Base-by-base conservation (phyloP, 129 eudicot species). In the Saposhnikovia divaricata region DNA sequence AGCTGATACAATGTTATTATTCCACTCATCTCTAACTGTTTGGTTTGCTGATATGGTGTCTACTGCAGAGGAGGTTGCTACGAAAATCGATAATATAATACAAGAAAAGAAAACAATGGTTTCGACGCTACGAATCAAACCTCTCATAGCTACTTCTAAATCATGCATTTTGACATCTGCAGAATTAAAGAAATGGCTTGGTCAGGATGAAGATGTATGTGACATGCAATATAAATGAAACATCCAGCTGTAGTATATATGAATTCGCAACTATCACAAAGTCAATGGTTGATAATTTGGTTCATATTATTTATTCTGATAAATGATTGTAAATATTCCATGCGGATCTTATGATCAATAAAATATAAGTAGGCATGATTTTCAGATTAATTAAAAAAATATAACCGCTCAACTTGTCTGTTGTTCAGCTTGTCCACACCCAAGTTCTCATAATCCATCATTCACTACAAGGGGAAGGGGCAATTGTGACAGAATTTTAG, bases 11-110 rank as follows among this genome's bases (percentile, higher is more conserved):
- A 80, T 15, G 13, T 77, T 79, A 3, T 9, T 0, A 19, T 38
- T 71, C 46, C 57, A 19, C 25, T 79, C 83, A 83, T 83, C 82
- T 79, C 19, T 79, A 4, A 79, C 23, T 48, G 23, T 11, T 79
- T 79, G 80, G 25, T 39, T 28, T 66, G 74, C 83, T 65, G 27
- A 74, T 8, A 83, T 31, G 65, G 27, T 74, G 47, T 83, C 61
- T 27, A 50, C 15, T 47, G 83, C 77, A 65, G 47, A 19, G 44
- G n/a, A 79, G 45, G 40, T 39, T 37, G 48, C 46, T 15, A 71
- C 6, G 5, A 71, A 37, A 21, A 39, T 21, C 11, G 25, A 71
- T 4, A 71, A 71, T 39, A 71, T 0, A 34, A 34, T 13, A 11
- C 74, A 31, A 34, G 74, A 68, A 2, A 68, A 68, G 9, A 68